Evolutionary conservation across 2,329 filamentous ascomycete species (phyloP).

Genomic region (Monosporascus sp.): DNA sequence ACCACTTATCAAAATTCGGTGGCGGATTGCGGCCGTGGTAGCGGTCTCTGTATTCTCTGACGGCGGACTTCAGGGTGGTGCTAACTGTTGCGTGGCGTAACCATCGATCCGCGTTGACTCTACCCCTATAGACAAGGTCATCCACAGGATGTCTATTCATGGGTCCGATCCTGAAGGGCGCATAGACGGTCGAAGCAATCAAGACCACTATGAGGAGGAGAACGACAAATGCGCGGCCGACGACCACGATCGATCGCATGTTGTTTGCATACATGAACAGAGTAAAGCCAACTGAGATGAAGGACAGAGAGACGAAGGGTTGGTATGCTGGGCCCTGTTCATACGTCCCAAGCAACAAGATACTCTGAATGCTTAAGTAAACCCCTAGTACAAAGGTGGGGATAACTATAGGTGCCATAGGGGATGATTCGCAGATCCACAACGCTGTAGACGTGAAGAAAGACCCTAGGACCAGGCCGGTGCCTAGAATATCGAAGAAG

Average conservation of each 20-base stretch:
- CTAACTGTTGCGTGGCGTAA: constrained; percentile 41
- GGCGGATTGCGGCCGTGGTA: constrained; percentile 66
- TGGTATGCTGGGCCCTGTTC: constrained; percentile 33
- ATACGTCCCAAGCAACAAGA: constrained; percentile 38
- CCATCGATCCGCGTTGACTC: constrained; percentile 46
- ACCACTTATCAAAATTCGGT: constrained; percentile 81
- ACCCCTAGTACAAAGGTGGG: constrained; percentile 40
- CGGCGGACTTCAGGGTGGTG: constrained; percentile 40
- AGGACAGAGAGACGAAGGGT: constrained; percentile 33
- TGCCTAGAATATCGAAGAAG: constrained; percentile 43
- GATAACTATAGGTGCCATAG: constrained; percentile 36
- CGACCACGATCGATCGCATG: constrained; percentile 37
- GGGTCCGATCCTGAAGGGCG: constrained; percentile 25
- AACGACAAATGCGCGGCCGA: constrained; percentile 36
- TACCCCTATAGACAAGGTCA: constrained; percentile 43
- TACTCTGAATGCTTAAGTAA: constrained; percentile 29
- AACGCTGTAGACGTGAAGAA: constrained; percentile 40
- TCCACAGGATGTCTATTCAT: constrained; percentile 40
- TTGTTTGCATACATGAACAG: constrained; percentile 39
- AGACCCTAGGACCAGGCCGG: constrained; percentile 40
- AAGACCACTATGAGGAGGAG: constrained; percentile 33
- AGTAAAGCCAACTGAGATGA: constrained; percentile 36
- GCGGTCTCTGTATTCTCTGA: constrained; percentile 44
- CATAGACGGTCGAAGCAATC: constrained; percentile 32
- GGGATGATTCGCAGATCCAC: constrained; percentile 42